Percentiles rank a stretch among this genome's conserved stretches.
Evolutionary conservation across 2,329 filamentous ascomycete genomes (phyloP).

Genomic region (Talaromyces sp.): DNA sequence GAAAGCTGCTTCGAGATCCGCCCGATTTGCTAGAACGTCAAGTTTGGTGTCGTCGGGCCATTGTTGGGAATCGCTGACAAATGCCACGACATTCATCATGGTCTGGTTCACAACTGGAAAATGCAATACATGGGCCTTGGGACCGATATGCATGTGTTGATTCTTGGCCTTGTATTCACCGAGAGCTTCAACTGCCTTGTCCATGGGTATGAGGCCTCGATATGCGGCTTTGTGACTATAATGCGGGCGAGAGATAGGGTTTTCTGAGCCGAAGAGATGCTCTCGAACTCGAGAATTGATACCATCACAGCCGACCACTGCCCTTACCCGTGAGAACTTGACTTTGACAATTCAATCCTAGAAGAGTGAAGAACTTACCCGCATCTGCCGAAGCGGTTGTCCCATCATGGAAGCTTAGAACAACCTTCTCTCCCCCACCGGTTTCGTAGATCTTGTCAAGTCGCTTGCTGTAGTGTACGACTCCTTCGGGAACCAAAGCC

Average conservation of each 20-base stretch:
- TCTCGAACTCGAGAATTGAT: constrained; percentile 32
- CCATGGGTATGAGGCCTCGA: constrained; percentile 50
- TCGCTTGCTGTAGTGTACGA: constrained; percentile 35
- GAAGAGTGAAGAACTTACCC: constrained; percentile 33
- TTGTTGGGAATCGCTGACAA: not conserved
- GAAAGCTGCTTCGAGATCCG: constrained; percentile 44
- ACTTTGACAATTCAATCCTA: not conserved
- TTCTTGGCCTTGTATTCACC: constrained; percentile 50
- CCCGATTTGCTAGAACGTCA: constrained; percentile 29
- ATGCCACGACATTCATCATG: constrained; percentile 6
- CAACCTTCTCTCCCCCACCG: constrained; percentile 21
- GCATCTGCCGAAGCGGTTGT: constrained; percentile 27
- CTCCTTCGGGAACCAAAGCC: constrained; percentile 27
- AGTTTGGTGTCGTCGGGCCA: constrained; percentile 15
- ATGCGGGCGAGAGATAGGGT: constrained; percentile 20
- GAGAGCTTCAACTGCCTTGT: constrained; percentile 47
- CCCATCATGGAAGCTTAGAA: constrained; percentile 33
- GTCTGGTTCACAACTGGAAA: constrained; percentile 53
- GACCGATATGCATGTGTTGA: constrained; percentile 56
- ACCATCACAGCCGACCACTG: constrained; percentile 39
- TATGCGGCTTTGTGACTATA: constrained; percentile 37
- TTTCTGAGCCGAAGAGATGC: constrained; percentile 26
- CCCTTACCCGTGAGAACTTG: not conserved
- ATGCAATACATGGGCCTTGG: constrained; percentile 56
- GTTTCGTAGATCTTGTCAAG: constrained; percentile 23